These are phyloP conservation scores for Scenedesmus sp. DNA, from an alignment of 163 green algal genomes.

Conservation along the genomic window DNA sequence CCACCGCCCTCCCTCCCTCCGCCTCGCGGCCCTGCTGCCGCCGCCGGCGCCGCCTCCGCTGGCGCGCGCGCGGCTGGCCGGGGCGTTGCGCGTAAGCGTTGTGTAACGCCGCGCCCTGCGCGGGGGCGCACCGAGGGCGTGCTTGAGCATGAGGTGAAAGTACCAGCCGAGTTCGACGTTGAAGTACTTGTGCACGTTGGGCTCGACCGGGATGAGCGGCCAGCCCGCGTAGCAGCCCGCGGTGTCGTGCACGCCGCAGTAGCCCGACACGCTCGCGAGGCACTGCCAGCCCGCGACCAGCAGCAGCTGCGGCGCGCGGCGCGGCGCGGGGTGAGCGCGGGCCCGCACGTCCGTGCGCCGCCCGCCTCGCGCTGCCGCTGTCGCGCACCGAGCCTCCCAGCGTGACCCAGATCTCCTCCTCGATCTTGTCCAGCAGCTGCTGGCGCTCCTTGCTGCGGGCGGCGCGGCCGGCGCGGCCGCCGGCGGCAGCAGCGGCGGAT, in stretches of 20 bases:
- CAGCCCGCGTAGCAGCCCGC: constrained; percentile 43
- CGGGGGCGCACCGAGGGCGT: constrained; percentile 41
- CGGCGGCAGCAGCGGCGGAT: not conserved
- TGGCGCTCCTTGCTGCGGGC: constrained; percentile 17
- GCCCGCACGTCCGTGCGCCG: not conserved
- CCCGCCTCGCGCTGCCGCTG: not conserved
- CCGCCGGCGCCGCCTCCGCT: too few relatives aligned
- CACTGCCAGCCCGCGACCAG: constrained; percentile 35
- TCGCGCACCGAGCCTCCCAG: constrained; percentile 39
- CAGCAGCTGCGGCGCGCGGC: constrained; percentile 19
- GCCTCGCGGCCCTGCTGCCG: too few relatives aligned
- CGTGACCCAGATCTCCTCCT: constrained; percentile 35
- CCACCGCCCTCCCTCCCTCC: too few relatives aligned
- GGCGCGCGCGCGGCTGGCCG: too few relatives aligned
- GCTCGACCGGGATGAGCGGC: constrained; percentile 46
- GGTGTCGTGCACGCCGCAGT: constrained; percentile 33
- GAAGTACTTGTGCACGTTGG: constrained; percentile 47
- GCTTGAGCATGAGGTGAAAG: constrained; percentile 55
- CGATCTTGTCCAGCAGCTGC: constrained; percentile 36
- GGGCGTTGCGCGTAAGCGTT: too few relatives aligned
- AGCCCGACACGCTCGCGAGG: constrained; percentile 2
- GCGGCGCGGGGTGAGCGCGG: not conserved
- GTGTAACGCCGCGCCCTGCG: too few relatives aligned
- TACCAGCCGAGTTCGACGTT: constrained; percentile 55
- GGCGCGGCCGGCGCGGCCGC: not conserved